Evolutionary conservation across 1,139 yeast genomes (phyloP).

Genomic region (Candida sp.): DNA sequence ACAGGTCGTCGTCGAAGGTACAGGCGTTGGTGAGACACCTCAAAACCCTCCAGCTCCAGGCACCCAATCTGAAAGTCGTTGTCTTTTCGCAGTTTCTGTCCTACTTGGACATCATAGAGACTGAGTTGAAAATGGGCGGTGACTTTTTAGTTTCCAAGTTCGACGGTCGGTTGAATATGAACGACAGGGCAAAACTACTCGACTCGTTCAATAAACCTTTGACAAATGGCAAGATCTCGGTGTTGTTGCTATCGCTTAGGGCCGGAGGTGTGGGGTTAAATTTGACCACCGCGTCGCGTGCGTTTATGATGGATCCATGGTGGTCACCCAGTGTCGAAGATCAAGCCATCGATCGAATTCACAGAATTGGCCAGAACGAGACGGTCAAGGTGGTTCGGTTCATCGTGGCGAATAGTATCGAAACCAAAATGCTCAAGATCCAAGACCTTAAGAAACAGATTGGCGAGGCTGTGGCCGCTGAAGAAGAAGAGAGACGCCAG

Average conservation of each 20-base stretch:
- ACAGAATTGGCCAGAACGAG: slow-evolving; percentile 84
- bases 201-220: slow-evolving; percentile 50
- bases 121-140: slow-evolving; percentile 51
- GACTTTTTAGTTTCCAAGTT: slow-evolving; percentile 60
- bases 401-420: slow-evolving; percentile 85
- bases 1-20: slow-evolving; percentile 71
- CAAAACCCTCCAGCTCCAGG: slow-evolving; percentile 52
- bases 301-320: slow-evolving; percentile 98
- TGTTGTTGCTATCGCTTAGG: slow-evolving; percentile 76
- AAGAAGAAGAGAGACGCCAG: slow-evolving; percentile 75
- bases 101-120: slow-evolving; percentile 75
- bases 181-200: slow-evolving; percentile 66
- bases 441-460: slow-evolving; percentile 87
- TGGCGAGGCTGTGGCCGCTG: slow-evolving; percentile 85
- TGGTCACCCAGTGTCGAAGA: slow-evolving; percentile 97
- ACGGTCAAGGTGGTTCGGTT: slow-evolving; percentile 80
- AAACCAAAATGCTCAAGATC: slow-evolving; percentile 85
- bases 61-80: slow-evolving; percentile 74
- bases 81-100: slow-evolving; percentile 94
- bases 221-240: slow-evolving; percentile 41
- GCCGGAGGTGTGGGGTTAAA: slow-evolving; percentile 98
- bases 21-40: slow-evolving; percentile 70
- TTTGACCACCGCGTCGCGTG: slow-evolving; percentile 83
- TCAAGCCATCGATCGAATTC: slow-evolving; percentile 95
- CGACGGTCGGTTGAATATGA: slow-evolving; percentile 79